Conservation (phyloP, 306 rosid genomes). For the Ammopiptanthus mongolicus region DNA sequence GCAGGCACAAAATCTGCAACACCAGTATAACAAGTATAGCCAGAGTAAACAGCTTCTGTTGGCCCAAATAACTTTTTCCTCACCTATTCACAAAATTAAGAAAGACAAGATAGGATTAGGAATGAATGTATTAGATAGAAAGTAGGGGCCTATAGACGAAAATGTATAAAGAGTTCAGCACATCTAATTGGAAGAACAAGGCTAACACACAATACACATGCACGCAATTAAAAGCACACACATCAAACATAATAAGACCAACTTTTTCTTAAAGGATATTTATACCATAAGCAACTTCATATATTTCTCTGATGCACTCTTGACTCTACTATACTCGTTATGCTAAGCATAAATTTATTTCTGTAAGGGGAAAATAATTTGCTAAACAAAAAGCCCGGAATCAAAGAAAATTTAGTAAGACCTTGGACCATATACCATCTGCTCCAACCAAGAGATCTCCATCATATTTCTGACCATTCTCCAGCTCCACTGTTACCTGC, state of each 20-base stretch:
- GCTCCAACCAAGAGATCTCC: conserved; percentile 97
- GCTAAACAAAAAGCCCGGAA: neutral
- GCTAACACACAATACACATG: neutral
- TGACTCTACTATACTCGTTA: neutral
- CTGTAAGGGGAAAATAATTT: neutral
- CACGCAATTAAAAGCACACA: neutral
- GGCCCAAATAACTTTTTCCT: conserved; percentile 70
- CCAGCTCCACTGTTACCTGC: conserved; percentile 77
- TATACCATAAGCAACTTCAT: neutral
- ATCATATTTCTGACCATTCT: conserved; percentile 71
- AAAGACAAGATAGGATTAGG: neutral
- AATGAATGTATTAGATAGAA: neutral
- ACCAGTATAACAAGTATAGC: conserved; percentile 95
- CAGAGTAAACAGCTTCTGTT: conserved; percentile 70
- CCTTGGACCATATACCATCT: conserved; percentile 99
- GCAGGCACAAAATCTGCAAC: conserved; percentile 89
- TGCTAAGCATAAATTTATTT: neutral
- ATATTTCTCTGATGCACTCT: neutral
- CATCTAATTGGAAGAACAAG: conserved; percentile 2
- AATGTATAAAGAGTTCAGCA: neutral
- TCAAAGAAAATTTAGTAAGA: conserved; percentile 17
- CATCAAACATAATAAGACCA: neutral
- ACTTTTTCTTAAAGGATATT: neutral
- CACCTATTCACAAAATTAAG: conserved; percentile 50
- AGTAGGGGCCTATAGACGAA: too few relatives aligned